These are phyloP conservation scores for Zygosaccharomyces kombuchaensis DNA, from an alignment of 805 yeast species.

Conservation along the genomic window DNA sequence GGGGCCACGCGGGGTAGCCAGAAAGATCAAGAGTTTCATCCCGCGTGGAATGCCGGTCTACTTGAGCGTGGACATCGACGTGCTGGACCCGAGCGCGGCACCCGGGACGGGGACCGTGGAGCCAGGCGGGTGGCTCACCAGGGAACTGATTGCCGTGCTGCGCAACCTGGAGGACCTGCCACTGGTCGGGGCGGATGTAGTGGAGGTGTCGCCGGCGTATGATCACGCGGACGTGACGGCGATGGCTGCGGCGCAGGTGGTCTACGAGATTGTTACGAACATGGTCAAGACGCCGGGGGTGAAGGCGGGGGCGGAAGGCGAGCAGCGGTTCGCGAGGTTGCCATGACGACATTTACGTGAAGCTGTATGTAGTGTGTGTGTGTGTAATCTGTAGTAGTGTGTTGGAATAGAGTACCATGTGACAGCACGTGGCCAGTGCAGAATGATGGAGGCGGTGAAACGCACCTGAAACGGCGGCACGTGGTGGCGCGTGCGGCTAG, in stretches of 20 bases:
- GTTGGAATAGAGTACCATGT: too few relatives aligned
- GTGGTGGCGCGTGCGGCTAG: too few relatives aligned
- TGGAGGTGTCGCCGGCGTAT: slow-evolving; percentile 65
- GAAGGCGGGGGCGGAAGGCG: not conserved
- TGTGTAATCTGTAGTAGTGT: too few relatives aligned
- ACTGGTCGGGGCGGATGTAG: slow-evolving; percentile 71
- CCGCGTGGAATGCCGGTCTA: slow-evolving; percentile 67
- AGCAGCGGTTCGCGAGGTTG: not conserved
- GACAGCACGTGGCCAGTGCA: too few relatives aligned
- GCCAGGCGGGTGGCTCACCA: slow-evolving; percentile 65
- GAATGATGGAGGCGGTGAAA: too few relatives aligned
- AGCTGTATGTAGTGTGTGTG: too few relatives aligned
- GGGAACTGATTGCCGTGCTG: slow-evolving; percentile 57
- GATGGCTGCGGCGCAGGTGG: slow-evolving; percentile 67
- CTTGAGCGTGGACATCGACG: slow-evolving; percentile 75
- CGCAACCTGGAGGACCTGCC: slow-evolving; percentile 58
- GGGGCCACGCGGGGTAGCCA: slow-evolving; percentile 57
- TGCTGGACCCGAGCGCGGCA: slow-evolving; percentile 67
- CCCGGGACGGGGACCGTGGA: slow-evolving; percentile 82
- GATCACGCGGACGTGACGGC: slow-evolving; percentile 65
- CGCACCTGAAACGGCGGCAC: too few relatives aligned
- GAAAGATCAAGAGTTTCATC: slow-evolving; percentile 49
- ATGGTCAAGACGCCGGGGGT: slow-evolving; percentile 52
- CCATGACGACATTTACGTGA: too few relatives aligned
- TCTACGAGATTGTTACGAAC: slow-evolving; percentile 63